Conservation (phyloP, 306 rosid species). For the Lathyrus sativus region DNA sequence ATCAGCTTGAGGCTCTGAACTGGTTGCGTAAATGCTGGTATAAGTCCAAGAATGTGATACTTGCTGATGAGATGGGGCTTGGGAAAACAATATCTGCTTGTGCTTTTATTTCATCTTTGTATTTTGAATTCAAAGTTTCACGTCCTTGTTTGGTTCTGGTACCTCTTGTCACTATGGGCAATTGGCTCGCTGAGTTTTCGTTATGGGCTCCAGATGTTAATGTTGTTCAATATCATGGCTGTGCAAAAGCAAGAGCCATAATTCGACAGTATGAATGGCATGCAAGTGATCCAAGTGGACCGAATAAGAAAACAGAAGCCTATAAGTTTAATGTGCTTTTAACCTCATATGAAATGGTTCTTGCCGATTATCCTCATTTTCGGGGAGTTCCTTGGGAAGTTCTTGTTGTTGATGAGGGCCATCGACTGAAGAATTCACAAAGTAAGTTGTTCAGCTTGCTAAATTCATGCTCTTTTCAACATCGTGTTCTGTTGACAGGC, state of each 20-base stretch:
- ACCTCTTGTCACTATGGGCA: constrained; percentile 97
- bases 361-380: constrained; percentile 91
- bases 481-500: constrained; percentile 95
- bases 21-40: constrained; percentile 99
- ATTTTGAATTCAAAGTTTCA: constrained; percentile 84
- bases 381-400: constrained; percentile 99
- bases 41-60: constrained; percentile 93
- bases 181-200: constrained; percentile 94
- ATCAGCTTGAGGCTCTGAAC: constrained; percentile 98
- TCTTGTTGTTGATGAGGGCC: constrained; percentile 98
- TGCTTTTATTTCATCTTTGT: constrained; percentile 86
- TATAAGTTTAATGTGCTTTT: constrained; percentile 90
- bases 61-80: constrained; percentile 99
- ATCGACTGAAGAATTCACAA: constrained; percentile 93
- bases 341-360: constrained; percentile 98
- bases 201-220: constrained; percentile 94
- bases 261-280: constrained; percentile 99
- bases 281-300: constrained; percentile 63
- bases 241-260: constrained; percentile 92
- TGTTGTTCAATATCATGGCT: constrained; percentile 97
- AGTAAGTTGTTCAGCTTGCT: constrained; percentile 99
- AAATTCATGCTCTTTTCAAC: constrained; percentile 90
- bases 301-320: constrained; percentile 73
- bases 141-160: constrained; percentile 98
- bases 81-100: constrained; percentile 97